phyloP scores from a whole-genome alignment of 2,329 filamentous ascomycete genomes.

The Onygenales sp. region DNA sequence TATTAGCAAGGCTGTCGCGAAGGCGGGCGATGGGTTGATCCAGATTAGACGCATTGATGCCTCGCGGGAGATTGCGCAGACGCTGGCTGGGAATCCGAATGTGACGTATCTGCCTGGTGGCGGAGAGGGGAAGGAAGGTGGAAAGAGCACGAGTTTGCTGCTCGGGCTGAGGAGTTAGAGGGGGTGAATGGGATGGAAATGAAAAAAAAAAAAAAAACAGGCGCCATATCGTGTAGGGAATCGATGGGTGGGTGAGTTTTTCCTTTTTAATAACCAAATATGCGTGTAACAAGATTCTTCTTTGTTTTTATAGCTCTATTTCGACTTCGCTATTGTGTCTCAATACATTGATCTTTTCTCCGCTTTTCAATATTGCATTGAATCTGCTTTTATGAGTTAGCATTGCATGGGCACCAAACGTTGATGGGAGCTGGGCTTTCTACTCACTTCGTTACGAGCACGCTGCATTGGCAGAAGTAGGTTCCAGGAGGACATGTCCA shows the following conservation, averaged over 20 bases:
- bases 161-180: conserved; percentile 49
- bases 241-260: background rate
- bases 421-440: no score
- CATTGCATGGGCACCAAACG: no score
- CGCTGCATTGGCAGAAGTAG: background rate
- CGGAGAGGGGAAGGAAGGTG: conserved; percentile 43
- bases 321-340: background rate
- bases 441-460: no score
- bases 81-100: conserved; percentile 82
- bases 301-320: background rate
- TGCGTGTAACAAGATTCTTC: conserved; percentile 2
- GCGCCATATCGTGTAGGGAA: background rate
- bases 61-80: conserved; percentile 87
- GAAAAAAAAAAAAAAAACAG: background rate
- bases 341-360: conserved; percentile 3
- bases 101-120: conserved; percentile 87
- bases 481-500: background rate
- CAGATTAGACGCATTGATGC: conserved; percentile 97
- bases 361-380: background rate
- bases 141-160: conserved; percentile 57
- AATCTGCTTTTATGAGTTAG: background rate
- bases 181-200: background rate
- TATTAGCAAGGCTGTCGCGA: conserved; percentile 86
- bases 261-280: background rate
- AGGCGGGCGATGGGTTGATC: conserved; percentile 85